Base-by-base conservation (phyloP, 2,329 filamentous ascomycete species). In the Penicillium hordei region DNA sequence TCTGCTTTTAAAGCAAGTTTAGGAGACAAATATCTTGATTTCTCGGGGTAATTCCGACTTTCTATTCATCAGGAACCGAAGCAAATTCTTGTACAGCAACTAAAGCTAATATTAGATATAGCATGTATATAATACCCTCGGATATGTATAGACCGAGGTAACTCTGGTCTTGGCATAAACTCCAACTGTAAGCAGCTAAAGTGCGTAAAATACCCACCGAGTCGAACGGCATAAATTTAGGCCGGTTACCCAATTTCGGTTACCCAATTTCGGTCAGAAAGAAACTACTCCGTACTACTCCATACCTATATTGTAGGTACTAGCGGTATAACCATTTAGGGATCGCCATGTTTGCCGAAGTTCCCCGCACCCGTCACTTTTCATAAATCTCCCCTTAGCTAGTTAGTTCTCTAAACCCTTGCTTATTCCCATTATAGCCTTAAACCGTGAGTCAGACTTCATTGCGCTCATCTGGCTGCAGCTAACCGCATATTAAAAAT, bases 161-260 rank as follows among this genome's bases (percentile, higher is more conserved):
- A 42, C 6, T 34, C 6, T 38, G 9, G 21, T 52, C 48, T 52
- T 45, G 48, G 54, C 52, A 21, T 21, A 27, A 36, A 19, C 45
- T 43, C 38, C 34, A 42, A 29, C 36, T 4, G 15, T 39, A 12
- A 21, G 33, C 33, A 38, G 33, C 36, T 21, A 80, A 21, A 29
- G 7, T 9, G 21, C 23, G 21, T 5, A 33, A 33, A 6, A 42
- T 25, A 27, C 19, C 29, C 44, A 43, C 45, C n/a, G n/a, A 44
- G 10, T 6, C 17, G 4, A 23, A 23, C 15, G 19, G 10, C 17
- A 8, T 15, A 25, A n/a, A 17, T 19, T 48, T 31, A 17, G 19
- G 5, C 13, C 39, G 33, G 54, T 19, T 23, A 56, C 19, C 46
- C 17, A 15, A 40, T 21, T 45, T 56, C 21, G 21, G 21, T 23